A percentile compares a stretch with the other conserved stretches of the same genome.
Conservation (phyloP, 2,329 filamentous ascomycete species). For the Pyrenophora tritici-repentis region DNA sequence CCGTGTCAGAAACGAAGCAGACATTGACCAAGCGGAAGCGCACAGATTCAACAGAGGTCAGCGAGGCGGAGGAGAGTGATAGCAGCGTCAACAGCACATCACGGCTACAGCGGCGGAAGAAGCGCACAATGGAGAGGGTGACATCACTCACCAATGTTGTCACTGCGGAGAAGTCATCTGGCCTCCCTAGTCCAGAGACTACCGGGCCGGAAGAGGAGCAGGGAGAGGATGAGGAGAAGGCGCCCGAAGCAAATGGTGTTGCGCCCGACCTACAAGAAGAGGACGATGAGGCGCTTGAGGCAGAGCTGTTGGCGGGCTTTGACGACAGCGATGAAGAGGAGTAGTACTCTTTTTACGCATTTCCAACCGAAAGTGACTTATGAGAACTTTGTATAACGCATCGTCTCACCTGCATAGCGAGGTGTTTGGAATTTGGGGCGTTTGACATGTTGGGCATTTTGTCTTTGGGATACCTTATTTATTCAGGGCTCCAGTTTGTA, state of each 20-base stretch:
- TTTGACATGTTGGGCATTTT: conserved; percentile 18
- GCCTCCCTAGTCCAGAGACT: conserved; percentile 48
- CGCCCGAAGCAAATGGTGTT: conserved; percentile 36
- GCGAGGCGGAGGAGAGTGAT: conserved; percentile 51
- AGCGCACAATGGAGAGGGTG: conserved; percentile 53
- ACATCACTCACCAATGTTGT: conserved; percentile 54
- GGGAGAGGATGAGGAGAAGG: conserved; percentile 52
- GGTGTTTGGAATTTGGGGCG: conserved; percentile 41
- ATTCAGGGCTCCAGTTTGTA: background rate
- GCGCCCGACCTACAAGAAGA: conserved; percentile 52
- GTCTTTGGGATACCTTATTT: conserved; percentile 6
- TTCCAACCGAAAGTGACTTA: background rate
- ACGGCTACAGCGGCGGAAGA: conserved; percentile 54
- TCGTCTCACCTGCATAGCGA: conserved; percentile 44
- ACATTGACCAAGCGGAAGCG: conserved; percentile 47
- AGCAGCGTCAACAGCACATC: conserved; percentile 44
- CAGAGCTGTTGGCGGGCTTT: conserved; percentile 51
- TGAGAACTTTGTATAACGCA: conserved; percentile 14
- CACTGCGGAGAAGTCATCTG: conserved; percentile 47
- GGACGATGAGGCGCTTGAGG: conserved; percentile 58
- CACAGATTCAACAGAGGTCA: conserved; percentile 37
- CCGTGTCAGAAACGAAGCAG: conserved; percentile 27
- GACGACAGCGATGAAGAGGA: conserved; percentile 31
- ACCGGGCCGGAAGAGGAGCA: conserved; percentile 48
- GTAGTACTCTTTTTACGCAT: background rate